These are phyloP conservation scores for Solanum sejunctum DNA, from an alignment of 257 asterid genomes.

Conservation along the genomic window DNA sequence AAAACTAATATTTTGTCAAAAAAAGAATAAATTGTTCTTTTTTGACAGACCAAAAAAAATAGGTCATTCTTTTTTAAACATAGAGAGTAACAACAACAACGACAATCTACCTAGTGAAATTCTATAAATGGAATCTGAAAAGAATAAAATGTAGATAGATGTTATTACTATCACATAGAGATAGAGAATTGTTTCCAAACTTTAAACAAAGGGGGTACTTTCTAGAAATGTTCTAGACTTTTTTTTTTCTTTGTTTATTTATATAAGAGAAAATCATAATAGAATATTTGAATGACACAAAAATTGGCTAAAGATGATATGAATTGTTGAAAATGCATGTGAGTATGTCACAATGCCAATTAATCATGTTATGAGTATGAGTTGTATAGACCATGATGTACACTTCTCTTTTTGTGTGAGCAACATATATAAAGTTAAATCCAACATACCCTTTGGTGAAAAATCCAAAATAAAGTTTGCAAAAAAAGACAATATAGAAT, in stretches of 20 bases:
- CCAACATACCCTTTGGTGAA: not conserved
- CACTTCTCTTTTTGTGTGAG: not conserved
- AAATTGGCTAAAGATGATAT: not conserved
- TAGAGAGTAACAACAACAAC: too few species aligned
- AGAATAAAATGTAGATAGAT: too few species aligned
- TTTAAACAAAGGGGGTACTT: too few species aligned
- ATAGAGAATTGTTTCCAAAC: too few species aligned
- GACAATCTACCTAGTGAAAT: too few species aligned
- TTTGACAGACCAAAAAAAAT: too few species aligned
- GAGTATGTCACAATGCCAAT: not conserved
- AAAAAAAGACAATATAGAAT: not conserved
- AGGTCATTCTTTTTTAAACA: too few species aligned
- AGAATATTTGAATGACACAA: not conserved
- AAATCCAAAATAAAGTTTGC: not conserved
- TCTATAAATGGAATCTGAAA: too few species aligned
- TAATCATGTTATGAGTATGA: not conserved
- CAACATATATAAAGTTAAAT: not conserved
- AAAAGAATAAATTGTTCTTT: too few species aligned
- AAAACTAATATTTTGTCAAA: too few species aligned
- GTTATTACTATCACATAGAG: too few species aligned
- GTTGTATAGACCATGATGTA: conserved; percentile 1
- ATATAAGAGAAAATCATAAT: not conserved
- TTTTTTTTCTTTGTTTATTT: not conserved
- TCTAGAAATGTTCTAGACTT: not conserved
- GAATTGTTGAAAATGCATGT: not conserved